Conservation (phyloP, 1,284 basidiomycete genomes). For the Marasmius oreades region DNA sequence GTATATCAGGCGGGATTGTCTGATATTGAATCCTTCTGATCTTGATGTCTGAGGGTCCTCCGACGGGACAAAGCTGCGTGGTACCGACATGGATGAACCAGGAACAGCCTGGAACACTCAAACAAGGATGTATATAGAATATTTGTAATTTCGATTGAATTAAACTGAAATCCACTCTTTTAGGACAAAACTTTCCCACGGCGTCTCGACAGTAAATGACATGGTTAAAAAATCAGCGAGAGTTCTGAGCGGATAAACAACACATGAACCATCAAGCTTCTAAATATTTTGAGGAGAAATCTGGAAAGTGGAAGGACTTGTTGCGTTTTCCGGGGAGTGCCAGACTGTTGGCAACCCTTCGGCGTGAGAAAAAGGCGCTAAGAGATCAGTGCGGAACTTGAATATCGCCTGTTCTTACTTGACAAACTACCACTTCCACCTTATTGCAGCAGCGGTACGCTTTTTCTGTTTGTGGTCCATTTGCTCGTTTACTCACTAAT, state of each 20-base stretch:
- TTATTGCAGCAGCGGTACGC: slow-evolving; percentile 2
- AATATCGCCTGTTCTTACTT: not conserved
- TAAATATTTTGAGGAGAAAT: not conserved
- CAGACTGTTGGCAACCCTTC: not conserved
- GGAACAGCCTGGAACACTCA: no score
- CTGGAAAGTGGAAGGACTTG: not conserved
- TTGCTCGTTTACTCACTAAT: not conserved
- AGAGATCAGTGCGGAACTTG: slow-evolving; percentile 8
- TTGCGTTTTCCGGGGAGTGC: not conserved
- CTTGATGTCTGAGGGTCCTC: no score
- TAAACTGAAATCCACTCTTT: no score
- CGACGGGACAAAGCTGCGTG: no score
- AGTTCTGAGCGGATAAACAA: not conserved
- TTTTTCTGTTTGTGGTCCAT: not conserved
- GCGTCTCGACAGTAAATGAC: not conserved
- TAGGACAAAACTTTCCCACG: not conserved
- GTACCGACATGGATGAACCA: no score
- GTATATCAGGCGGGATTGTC: no score
- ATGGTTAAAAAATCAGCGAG: slow-evolving; percentile 9
- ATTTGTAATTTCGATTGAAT: no score
- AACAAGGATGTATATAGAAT: no score
- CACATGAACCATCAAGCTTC: not conserved
- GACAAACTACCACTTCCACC: slow-evolving; percentile 12
- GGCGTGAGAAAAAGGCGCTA: slow-evolving; percentile 6
- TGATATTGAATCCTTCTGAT: no score